A percentile compares a stretch with the other conserved stretches of the same genome.
Conservation (phyloP, 1,139 yeast genomes). For the Wickerhamiella infanticola region DNA sequence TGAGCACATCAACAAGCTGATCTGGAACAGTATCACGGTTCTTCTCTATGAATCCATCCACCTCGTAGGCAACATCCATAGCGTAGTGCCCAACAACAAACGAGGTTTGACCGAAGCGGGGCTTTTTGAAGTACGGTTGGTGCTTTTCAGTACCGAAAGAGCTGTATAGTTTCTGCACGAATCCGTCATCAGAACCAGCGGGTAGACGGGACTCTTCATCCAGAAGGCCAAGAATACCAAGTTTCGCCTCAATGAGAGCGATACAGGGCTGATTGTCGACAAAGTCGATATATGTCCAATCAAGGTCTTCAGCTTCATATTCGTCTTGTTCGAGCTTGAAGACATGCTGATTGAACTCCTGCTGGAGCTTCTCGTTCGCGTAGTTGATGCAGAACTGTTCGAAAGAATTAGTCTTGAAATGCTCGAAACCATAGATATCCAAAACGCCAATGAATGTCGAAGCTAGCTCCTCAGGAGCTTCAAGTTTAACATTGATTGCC, state of each 20-base stretch:
- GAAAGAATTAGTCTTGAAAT: constrained; percentile 77
- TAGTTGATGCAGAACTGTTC: constrained; percentile 95
- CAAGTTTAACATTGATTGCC: constrained; percentile 61
- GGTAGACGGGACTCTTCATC: constrained; percentile 96
- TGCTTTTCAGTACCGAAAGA: constrained; percentile 70
- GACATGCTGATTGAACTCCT: constrained; percentile 95
- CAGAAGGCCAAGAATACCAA: constrained; percentile 74
- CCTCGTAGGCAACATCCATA: constrained; percentile 80
- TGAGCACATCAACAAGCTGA: constrained; percentile 78
- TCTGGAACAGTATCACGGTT: constrained; percentile 96
- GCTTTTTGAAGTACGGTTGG: constrained; percentile 71
- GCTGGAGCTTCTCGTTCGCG: constrained; percentile 92
- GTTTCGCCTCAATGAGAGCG: constrained; percentile 72
- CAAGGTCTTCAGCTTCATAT: constrained; percentile 80
- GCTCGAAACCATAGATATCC: constrained; percentile 97
- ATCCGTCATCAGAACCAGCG: constrained; percentile 82
- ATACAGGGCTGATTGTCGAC: constrained; percentile 97
- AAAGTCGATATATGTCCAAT: constrained; percentile 92
- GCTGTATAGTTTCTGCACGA: constrained; percentile 83
- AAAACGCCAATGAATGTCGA: constrained; percentile 77
- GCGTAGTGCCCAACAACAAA: constrained; percentile 91
- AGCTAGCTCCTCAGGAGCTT: constrained; percentile 30
- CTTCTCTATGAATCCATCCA: constrained; percentile 91
- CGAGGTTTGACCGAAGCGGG: constrained; percentile 85
- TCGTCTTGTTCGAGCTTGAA: constrained; percentile 95